These are phyloP conservation scores for Priceomyces haplophilus DNA, from an alignment of 805 yeast species.

Conservation along the genomic window DNA sequence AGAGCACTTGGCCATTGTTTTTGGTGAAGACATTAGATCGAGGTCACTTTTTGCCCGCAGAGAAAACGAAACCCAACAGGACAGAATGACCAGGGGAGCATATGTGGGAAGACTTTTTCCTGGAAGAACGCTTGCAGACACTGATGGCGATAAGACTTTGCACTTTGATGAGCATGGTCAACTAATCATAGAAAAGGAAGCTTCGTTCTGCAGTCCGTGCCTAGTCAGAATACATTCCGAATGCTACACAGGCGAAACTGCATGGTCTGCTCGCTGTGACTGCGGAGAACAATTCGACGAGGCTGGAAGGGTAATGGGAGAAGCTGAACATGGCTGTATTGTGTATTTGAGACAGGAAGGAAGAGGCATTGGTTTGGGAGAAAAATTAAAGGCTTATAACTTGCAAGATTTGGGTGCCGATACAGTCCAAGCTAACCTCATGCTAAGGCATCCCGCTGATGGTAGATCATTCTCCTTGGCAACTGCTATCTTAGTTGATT, in stretches of 20 bases:
- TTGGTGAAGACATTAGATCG: slow-evolving; percentile 88
- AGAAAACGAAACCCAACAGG: slow-evolving; percentile 77
- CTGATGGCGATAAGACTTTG: slow-evolving; percentile 37
- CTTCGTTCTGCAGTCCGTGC: slow-evolving; percentile 44
- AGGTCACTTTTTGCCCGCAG: slow-evolving; percentile 61
- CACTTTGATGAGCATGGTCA: slow-evolving; percentile 33
- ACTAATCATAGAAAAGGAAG: slow-evolving; percentile 23
- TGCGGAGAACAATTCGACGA: slow-evolving; percentile 99
- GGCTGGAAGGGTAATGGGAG: slow-evolving; percentile 91
- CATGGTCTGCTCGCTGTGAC: slow-evolving; percentile 98
- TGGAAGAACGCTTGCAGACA: slow-evolving; percentile 72
- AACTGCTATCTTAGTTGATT: slow-evolving; percentile 84
- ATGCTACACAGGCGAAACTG: slow-evolving; percentile 98
- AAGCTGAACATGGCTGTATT: slow-evolving; percentile 84
- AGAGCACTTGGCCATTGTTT: slow-evolving; percentile 95
- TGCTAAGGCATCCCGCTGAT: slow-evolving; percentile 96
- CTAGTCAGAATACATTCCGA: slow-evolving; percentile 92
- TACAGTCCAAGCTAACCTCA: slow-evolving; percentile 91
- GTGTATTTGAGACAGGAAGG: slow-evolving; percentile 98
- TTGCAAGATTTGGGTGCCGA: slow-evolving; percentile 98
- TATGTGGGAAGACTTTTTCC: slow-evolving; percentile 88
- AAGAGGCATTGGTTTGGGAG: slow-evolving; percentile 97
- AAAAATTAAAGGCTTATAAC: slow-evolving; percentile 93
- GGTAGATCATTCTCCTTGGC: slow-evolving; percentile 93
- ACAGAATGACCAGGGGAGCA: slow-evolving; percentile 98